Base-by-base conservation (phyloP, 2,329 filamentous ascomycete species). In the Cercospora berteroae region DNA sequence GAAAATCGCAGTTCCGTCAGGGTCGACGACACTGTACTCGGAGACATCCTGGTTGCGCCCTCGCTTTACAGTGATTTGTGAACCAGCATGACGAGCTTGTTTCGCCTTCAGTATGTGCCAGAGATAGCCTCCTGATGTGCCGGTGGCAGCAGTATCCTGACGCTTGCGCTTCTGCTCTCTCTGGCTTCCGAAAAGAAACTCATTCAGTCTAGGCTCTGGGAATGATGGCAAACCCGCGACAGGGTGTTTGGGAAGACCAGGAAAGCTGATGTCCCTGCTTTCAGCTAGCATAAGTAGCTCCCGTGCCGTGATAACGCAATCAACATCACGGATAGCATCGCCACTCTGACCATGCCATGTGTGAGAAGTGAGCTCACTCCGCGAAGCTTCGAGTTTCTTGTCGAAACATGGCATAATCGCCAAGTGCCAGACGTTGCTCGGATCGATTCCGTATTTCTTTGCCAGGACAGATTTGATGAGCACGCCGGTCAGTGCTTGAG, bases 381-480 rank as follows among this genome's bases (percentile, higher is more conserved):
- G 89, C 73, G 93, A 96, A 6, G 95, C 95, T 81, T 99, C 95
- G 29, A 99, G 86, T 80, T 99, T 99, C 83, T 99, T 99, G 79
- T 99, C 95, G 79, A 99, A 98, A 79, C 95, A 99, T 20, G 95
- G 95, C 95, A 99, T 99, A 56, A 99, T 85, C 12, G 94, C 93
- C 63, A 98, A 80, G 79, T 98, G 94, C 92, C 94, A 99, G 77
- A 99, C 93, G 72, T 89, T 88, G 70, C 89, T 88, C 0, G 93
- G 90, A 0, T 89, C 80, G 59, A 97, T 88, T 36, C 87, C 87
- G 69, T 94, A 85, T 62, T 83, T 85, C 72, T 87, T 88, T 79
- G 90, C 93, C 39, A 99, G 81, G 0, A 91, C 87, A 0, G 93
- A 94, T 80, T 99, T 99, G 64, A 99, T 79, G 50, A 98, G 84